Evolutionary conservation across 495 filamentous ascomycete species (phyloP), one percentile per base, ranked within the genome.

Genomic region (Hyaloscypha finlandica): DNA sequence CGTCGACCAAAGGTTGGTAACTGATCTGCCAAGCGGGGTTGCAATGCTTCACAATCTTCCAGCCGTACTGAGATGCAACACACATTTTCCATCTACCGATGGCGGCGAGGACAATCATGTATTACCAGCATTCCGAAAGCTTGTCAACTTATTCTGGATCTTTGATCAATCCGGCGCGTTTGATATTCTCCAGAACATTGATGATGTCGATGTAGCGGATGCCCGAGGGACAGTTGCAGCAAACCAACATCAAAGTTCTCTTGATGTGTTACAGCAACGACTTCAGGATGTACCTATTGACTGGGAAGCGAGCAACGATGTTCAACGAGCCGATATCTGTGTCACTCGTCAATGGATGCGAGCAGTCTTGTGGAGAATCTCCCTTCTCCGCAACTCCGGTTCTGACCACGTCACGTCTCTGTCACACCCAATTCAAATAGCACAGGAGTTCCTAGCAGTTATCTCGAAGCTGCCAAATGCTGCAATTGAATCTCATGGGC

Each of bases 281-380:
- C 71, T 81, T 16, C 75, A 75, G n/a, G 73, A 80, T 32, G 67
- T 71, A 16, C 69, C 72, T 1, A 60, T 70, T 11, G 65, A 75
- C 25, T 59, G 71, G 51, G 70, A 71, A 30, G 68, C 70, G 20
- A 70, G 73, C 20, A 81, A 74, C 25, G 79, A 81, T 45, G 70
- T 81, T 14, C 81, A 83, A 60, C 76, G 77, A 56, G 81, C 79
- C 0, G 81, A 83, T 66, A 74, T 82, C n/a, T 79, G 74, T 58
- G 77, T 81, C 37, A 81, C 81, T 3, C 68, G 77, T 53, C 79
- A 81, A 58, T 82, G 81, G 81, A 81, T 83, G 80, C 76, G 79
- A 16, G 78, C 81, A 52, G 69, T 81, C 8, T 60, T 81, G 45
- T 83, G 81, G 81, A 74, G 79, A 45, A 73, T 77, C 6, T 73